Percentiles rank a stretch among this genome's conserved stretches.
Evolutionary conservation across 352 stramenopile species (phyloP).

Genomic region (Pythium chondricola): DNA sequence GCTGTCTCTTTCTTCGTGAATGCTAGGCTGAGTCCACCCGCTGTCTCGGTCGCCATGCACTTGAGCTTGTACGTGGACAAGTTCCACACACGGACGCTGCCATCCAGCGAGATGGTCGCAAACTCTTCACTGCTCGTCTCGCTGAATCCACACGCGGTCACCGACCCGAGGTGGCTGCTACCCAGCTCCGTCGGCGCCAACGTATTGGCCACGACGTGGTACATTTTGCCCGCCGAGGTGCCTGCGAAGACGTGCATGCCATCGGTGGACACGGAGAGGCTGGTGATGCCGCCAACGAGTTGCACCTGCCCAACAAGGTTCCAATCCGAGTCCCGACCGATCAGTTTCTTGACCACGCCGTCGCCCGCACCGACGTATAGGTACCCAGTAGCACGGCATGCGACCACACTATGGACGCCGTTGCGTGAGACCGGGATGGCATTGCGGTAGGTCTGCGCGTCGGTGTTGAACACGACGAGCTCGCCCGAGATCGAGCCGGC

Average conservation of each 20-base stretch:
- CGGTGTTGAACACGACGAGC: conserved; percentile 82
- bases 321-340: conserved; percentile 74
- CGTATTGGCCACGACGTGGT: conserved; percentile 42
- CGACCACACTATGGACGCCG: conserved; percentile 69
- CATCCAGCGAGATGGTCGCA: conserved; percentile 64
- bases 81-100: conserved; percentile 62
- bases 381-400: conserved; percentile 48
- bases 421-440: conserved; percentile 54
- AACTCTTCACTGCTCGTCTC: conserved; percentile 47
- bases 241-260: conserved; percentile 53
- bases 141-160: conserved; percentile 61
- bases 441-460: conserved; percentile 56
- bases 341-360: conserved; percentile 80
- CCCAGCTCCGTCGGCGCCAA: conserved; percentile 47
- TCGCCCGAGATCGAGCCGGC: conserved; percentile 68
- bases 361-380: conserved; percentile 84
- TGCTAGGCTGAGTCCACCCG: conserved; percentile 36
- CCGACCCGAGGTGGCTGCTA: conserved; percentile 54
- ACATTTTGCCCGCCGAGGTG: conserved; percentile 73
- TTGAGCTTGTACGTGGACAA: conserved; percentile 64
- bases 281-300: conserved; percentile 72
- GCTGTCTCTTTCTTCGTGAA: conserved; percentile 26
- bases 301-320: conserved; percentile 78
- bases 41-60: conserved; percentile 55
- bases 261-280: conserved; percentile 56